phyloP scores from a whole-genome alignment of 2,329 filamentous ascomycete species.

The Capronia coronata region DNA sequence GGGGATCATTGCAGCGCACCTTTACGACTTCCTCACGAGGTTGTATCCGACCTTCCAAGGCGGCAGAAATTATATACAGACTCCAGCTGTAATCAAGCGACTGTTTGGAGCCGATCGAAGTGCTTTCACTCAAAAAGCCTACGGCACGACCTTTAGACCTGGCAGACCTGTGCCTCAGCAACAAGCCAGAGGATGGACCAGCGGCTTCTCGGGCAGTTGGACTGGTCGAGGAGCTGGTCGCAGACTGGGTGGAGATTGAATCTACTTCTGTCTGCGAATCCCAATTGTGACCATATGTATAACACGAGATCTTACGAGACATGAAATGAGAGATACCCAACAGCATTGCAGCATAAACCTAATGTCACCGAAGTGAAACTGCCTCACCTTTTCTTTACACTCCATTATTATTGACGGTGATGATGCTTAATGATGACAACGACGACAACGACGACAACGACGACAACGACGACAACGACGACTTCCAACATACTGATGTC shows the following conservation, averaged over 20 bases:
- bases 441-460: too few species aligned
- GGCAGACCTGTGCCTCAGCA: constrained; percentile 26
- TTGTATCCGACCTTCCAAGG: constrained; percentile 86
- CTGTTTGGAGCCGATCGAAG: constrained; percentile 53
- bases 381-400: background rate
- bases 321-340: constrained; percentile 17
- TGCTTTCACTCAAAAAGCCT: constrained; percentile 42
- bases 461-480: constrained; percentile 1
- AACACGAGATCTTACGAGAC: constrained; percentile 10
- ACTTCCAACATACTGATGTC: background rate
- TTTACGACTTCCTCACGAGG: constrained; percentile 82
- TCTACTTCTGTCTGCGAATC: background rate
- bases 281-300: constrained; percentile 13
- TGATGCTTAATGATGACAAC: too few species aligned
- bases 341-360: background rate
- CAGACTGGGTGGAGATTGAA: constrained; percentile 36
- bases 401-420: too few species aligned
- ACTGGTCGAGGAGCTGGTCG: constrained; percentile 37
- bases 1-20: constrained; percentile 79
- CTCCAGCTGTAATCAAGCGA: constrained; percentile 64
- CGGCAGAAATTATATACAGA: constrained; percentile 67
- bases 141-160: constrained; percentile 56
- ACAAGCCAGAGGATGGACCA: constrained; percentile 26
- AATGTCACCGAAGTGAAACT: background rate
- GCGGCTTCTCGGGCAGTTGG: constrained; percentile 43